phyloP scores from a whole-genome alignment of 192 early-diverging fungal genomes.

The Funneliformis geosporum region DNA sequence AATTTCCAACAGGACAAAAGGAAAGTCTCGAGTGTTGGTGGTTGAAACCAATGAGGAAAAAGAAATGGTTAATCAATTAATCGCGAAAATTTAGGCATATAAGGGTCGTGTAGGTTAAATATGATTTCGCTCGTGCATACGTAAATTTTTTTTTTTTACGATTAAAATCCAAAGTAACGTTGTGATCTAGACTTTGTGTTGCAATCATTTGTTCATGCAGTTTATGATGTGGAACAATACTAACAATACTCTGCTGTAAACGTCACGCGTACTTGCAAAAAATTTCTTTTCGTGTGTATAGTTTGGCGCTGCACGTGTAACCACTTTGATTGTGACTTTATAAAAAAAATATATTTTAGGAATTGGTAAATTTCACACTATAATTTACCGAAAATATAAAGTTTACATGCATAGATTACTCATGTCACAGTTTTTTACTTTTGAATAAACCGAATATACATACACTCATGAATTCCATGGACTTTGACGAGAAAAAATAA shows the following conservation, averaged over 20 bases:
- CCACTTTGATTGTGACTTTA: too few species aligned
- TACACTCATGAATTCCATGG: too few species aligned
- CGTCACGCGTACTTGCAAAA: background rate
- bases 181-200: too few species aligned
- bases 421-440: background rate
- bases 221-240: background rate
- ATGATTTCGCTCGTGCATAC: too few species aligned
- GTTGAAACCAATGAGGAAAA: slow-evolving; percentile 45
- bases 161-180: background rate
- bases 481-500: too few species aligned
- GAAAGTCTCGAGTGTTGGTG: slow-evolving; percentile 36
- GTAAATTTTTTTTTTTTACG: too few species aligned
- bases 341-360: too few species aligned
- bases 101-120: background rate
- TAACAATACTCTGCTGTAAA: background rate
- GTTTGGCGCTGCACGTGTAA: too few species aligned
- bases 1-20: background rate
- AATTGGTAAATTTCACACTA: background rate
- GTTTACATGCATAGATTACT: background rate
- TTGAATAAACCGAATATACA: background rate
- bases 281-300: too few species aligned
- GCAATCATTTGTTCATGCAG: background rate
- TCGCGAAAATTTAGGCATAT: background rate
- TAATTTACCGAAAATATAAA: background rate
- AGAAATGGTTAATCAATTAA: slow-evolving; percentile 30